A percentile compares a stretch with the other conserved stretches of the same genome.
These are phyloP conservation scores for Elsinoe necatrix DNA, from an alignment of 2,329 filamentous ascomycete species.

Conservation along the genomic window DNA sequence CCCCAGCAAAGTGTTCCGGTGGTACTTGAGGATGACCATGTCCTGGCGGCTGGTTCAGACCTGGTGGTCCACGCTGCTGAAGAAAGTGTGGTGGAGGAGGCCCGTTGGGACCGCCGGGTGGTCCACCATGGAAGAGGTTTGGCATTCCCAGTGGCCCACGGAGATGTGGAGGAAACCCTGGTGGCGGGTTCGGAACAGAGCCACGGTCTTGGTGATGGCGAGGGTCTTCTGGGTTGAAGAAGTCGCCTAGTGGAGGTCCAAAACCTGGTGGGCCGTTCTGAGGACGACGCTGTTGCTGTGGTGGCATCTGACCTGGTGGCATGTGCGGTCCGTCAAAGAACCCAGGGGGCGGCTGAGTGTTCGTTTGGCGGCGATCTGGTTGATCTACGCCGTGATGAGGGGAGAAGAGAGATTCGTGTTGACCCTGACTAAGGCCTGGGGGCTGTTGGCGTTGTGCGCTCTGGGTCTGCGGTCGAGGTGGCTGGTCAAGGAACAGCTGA, in stretches of 20 bases:
- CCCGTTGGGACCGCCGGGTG: slow-evolving; percentile 18
- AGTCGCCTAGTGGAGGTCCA: slow-evolving; percentile 12
- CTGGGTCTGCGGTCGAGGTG: slow-evolving; percentile 24
- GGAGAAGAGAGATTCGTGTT: slow-evolving; percentile 20
- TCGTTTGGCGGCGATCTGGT: slow-evolving; percentile 19
- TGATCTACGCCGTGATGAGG: slow-evolving; percentile 21
- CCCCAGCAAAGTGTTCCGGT: slow-evolving; percentile 1
- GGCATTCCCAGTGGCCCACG: slow-evolving; percentile 25
- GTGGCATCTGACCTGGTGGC: slow-evolving; percentile 25
- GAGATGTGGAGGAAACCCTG: slow-evolving; percentile 27
- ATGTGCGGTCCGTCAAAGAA: slow-evolving; percentile 28
- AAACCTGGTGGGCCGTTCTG: slow-evolving; percentile 23
- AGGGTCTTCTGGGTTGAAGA: slow-evolving; percentile 15
- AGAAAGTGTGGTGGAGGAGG: slow-evolving; percentile 16
- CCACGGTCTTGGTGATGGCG: slow-evolving; percentile 13
- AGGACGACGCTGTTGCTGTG: slow-evolving; percentile 21
- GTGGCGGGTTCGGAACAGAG: slow-evolving; percentile 21
- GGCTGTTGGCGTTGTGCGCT: slow-evolving; percentile 32
- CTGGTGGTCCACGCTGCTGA: slow-evolving; percentile 8
- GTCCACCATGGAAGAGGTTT: slow-evolving; percentile 25
- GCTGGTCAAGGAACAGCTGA: slow-evolving; percentile 30
- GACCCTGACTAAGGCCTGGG: slow-evolving; percentile 30
- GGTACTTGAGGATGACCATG: background rate
- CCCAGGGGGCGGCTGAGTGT: slow-evolving; percentile 27
- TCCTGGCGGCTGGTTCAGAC: background rate